A percentile compares a stretch with the other conserved stretches of the same genome.
phyloP scores from a whole-genome alignment of 352 stramenopile genomes.

The Phytophthora tentaculata region DNA sequence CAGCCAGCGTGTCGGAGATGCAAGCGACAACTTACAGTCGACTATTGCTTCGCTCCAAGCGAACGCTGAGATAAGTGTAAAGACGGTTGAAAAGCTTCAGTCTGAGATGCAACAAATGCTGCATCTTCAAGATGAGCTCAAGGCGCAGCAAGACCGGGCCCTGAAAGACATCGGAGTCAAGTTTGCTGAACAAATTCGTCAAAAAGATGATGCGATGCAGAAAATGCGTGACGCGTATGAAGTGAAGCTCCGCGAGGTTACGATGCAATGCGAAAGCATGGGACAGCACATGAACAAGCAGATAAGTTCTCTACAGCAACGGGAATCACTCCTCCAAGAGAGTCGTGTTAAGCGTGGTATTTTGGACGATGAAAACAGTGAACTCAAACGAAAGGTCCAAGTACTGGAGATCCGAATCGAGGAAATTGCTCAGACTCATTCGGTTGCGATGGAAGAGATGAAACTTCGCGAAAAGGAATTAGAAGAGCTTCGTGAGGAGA shows the following conservation, averaged over 20 bases:
- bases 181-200: slow-evolving; percentile 67
- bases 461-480: slow-evolving; percentile 66
- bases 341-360: slow-evolving; percentile 55
- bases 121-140: slow-evolving; percentile 58
- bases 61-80: slow-evolving; percentile 49
- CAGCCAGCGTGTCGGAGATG: slow-evolving; percentile 55
- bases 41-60: slow-evolving; percentile 55
- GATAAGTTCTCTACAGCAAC: slow-evolving; percentile 65
- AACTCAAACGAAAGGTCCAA: slow-evolving; percentile 79
- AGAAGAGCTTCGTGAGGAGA: slow-evolving; percentile 63
- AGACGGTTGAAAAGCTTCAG: slow-evolving; percentile 63
- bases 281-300: slow-evolving; percentile 83
- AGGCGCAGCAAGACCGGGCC: slow-evolving; percentile 68
- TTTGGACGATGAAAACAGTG: slow-evolving; percentile 79
- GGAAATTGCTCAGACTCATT: slow-evolving; percentile 75
- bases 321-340: slow-evolving; percentile 75
- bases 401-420: slow-evolving; percentile 79
- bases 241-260: slow-evolving; percentile 64
- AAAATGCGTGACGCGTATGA: slow-evolving; percentile 74
- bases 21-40: slow-evolving; percentile 65
- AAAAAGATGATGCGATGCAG: slow-evolving; percentile 65
- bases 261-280: slow-evolving; percentile 71
- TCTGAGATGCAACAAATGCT: slow-evolving; percentile 66
- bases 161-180: slow-evolving; percentile 64
- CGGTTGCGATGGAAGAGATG: slow-evolving; percentile 62